A percentile compares a stretch with the other conserved stretches of the same genome.
Conservation (phyloP, 2,329 filamentous ascomycete genomes). For the Arthroderma uncinatum region DNA sequence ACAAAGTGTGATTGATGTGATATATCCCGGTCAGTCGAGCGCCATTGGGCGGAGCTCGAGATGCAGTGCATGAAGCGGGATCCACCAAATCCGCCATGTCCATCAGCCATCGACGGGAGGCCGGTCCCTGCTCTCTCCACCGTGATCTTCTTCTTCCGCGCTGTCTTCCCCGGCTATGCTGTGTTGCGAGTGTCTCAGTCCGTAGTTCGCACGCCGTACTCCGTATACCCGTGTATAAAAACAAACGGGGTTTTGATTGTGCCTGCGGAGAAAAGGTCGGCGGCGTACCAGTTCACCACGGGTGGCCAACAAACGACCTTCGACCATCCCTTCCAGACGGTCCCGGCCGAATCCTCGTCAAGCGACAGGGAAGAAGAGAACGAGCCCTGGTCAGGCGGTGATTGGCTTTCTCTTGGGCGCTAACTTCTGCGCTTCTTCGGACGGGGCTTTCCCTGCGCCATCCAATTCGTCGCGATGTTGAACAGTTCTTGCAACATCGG, state of each 20-base stretch:
- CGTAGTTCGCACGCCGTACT: neutral
- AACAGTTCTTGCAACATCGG: neutral
- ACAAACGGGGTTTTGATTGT: no score
- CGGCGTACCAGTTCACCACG: no score
- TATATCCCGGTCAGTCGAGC: neutral
- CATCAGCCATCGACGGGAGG: constrained; percentile 1
- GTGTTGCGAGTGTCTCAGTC: no score
- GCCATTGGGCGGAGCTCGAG: constrained; percentile 3
- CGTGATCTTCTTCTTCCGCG: neutral
- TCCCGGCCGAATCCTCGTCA: neutral
- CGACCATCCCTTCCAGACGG: neutral
- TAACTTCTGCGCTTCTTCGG: neutral
- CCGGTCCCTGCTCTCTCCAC: neutral
- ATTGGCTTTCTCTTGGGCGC: neutral
- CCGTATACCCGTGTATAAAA: neutral
- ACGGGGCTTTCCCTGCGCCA: neutral
- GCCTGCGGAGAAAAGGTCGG: no score
- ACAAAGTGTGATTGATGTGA: constrained; percentile 5
- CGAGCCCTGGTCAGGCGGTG: neutral
- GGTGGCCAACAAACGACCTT: no score
- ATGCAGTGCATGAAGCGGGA: neutral
- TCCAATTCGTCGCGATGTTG: neutral
- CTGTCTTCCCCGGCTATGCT: no score
- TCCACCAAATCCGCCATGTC: neutral
- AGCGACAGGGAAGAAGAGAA: neutral